phyloP scores from a whole-genome alignment of 768 basidiomycete species.

The Podaxis rugospora region DNA sequence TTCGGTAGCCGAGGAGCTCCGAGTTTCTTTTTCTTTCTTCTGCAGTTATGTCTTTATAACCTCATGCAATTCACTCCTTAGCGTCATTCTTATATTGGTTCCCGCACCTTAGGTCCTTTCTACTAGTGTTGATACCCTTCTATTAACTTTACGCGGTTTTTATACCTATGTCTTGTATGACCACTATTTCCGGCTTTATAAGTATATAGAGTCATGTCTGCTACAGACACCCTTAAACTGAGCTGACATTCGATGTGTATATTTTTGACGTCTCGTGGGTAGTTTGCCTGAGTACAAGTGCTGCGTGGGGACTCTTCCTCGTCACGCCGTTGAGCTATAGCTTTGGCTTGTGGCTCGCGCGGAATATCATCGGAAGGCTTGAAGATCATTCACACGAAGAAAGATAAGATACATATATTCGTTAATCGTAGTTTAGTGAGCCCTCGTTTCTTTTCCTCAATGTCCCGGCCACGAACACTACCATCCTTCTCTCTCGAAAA shows the following conservation, averaged over 20 bases:
- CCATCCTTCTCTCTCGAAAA: constrained; percentile 75
- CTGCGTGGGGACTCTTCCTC: not conserved
- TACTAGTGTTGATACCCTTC: constrained; percentile 41
- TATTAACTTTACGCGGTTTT: constrained; percentile 27
- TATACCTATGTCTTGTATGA: constrained; percentile 24
- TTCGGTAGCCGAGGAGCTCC: constrained; percentile 11
- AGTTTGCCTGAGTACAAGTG: not conserved
- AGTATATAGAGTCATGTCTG: constrained; percentile 20
- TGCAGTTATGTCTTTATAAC: constrained; percentile 24
- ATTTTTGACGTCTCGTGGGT: not conserved
- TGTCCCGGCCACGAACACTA: constrained; percentile 44
- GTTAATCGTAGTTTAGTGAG: not conserved
- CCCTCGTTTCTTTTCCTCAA: not conserved
- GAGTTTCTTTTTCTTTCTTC: constrained; percentile 18
- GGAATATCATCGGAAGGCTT: not conserved
- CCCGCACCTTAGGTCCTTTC: constrained; percentile 23
- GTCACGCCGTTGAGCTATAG: too few relatives aligned
- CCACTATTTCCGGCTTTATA: constrained; percentile 12
- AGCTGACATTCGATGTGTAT: not conserved
- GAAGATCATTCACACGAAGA: not conserved
- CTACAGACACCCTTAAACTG: constrained; percentile 15
- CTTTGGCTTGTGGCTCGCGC: not conserved
- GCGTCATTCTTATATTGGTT: constrained; percentile 25
- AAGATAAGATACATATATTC: not conserved
- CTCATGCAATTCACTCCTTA: constrained; percentile 33